Base-by-base conservation (phyloP, 164 flowering plant genomes). In the Magnolia changhungtana region DNA sequence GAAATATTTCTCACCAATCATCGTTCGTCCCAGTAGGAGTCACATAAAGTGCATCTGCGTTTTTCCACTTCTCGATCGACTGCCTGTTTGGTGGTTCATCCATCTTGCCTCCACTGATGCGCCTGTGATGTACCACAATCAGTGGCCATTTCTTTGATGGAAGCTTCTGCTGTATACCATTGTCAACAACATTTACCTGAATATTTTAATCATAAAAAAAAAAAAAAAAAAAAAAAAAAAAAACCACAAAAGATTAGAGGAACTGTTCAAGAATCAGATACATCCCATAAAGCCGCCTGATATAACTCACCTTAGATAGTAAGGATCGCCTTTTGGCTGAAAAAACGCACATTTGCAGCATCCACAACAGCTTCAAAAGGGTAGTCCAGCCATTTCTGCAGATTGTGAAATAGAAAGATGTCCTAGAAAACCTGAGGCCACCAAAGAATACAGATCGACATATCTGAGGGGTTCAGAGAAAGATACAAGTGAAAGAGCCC, bases 11-110 rank as follows among this genome's bases (percentile, higher is more conserved):
- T 85, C 80, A 92, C 98, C 98, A 94, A 82, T 94, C 98, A 87
- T 94, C 98, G 85, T 94, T 92, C 74, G 97, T 92, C 74, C 98
- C 98, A 5, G 97, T 86, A 21, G 98, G 98, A 29, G 98, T 94
- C 74, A 91, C 80, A 88, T 90, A 94, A n/a, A 94, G 89, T 31
- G 96, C 96, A 81, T 92, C 96, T 20, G 88, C 94, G 82, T 80
- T 87, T 82, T 78, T 89, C 98, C 98, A 94, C 86, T 88, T 92
- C 65, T 92, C 97, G 52, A 92, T 74, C 66, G 88, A 63, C 18
- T 80, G 79, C 58, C 73, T 91, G 74, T 92, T 88, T 63, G 76
- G 77, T 24, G 91, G 91, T 72, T 88, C 84, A 31, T 89, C 86
- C 90, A 88, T 88, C 80, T 80, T 86, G 55, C 68, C 76, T 79